Percentiles rank a stretch among this genome's conserved stretches.
These are phyloP conservation scores for Exophiala spinifera DNA, from an alignment of 2,329 filamentous ascomycete genomes.

Conservation along the genomic window DNA sequence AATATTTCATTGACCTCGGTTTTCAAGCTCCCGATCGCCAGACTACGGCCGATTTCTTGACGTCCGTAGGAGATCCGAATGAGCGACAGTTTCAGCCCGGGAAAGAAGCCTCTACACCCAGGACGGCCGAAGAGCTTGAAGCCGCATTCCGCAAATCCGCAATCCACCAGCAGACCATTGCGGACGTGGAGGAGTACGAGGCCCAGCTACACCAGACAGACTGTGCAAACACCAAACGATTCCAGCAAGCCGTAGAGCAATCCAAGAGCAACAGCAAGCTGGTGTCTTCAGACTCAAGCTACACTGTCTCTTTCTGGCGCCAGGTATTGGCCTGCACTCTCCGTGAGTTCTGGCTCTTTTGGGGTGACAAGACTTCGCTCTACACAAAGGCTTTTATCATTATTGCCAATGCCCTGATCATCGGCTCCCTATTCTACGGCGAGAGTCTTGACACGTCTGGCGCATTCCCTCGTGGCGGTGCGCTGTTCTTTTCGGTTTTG, in stretches of 20 bases:
- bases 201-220: conserved; percentile 55
- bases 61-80: conserved; percentile 69
- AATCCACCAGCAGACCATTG: conserved; percentile 58
- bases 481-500: conserved; percentile 64
- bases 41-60: conserved; percentile 76
- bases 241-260: conserved; percentile 63
- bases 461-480: conserved; percentile 62
- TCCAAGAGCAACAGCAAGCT: conserved; percentile 64
- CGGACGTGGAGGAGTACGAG: conserved; percentile 62
- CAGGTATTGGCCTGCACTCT: conserved; percentile 63
- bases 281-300: conserved; percentile 59
- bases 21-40: conserved; percentile 59
- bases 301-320: conserved; percentile 69
- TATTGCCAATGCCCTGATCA: conserved; percentile 69
- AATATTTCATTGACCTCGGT: conserved; percentile 66
- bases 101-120: conserved; percentile 64
- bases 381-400: conserved; percentile 80
- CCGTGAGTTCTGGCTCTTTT: conserved; percentile 75
- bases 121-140: conserved; percentile 66
- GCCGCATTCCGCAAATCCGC: conserved; percentile 63
- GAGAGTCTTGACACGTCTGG: conserved; percentile 58
- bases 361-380: conserved; percentile 70
- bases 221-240: conserved; percentile 60
- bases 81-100: conserved; percentile 67
- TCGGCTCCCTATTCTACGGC: conserved; percentile 75